Evolutionary conservation across 495 filamentous ascomycete genomes (phyloP), one percentile per base, ranked within the genome.

Genomic region (Parmelia sp.): DNA sequence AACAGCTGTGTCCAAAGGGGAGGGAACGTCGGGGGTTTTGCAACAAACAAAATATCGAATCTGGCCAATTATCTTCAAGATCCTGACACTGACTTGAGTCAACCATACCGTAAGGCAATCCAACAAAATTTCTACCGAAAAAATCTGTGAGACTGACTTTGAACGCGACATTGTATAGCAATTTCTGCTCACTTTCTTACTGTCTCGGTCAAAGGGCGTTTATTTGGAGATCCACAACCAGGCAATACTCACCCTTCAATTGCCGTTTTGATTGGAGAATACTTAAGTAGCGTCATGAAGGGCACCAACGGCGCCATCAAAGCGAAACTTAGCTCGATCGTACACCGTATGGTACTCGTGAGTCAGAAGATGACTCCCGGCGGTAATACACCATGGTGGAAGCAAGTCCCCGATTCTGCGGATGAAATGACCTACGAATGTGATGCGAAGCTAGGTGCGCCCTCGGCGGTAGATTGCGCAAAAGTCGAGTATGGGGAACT

Each of bases 341-440:
- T 40, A 9, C 36, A 45, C 35, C 36, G 40, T 40, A 40, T 59
- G 36, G 31, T 45, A 45, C 2, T 42, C 36, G 36, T 39, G 21
- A 25, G 21, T 14, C 57, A 59, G 21, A 59, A 59, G 57, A 59
- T 59, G 57, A 27, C 6, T 27, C 36, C 57, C 35, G 57, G 57
- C 19, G 57, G 57, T 8, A 40, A 40, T 2, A 59, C 57, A 23
- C 36, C 57, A 31, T 45, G 36, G 40, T 59, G 57, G 57, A 25
- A 45, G 35, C 36, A 42, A 3, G 11, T 45, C 10, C 36, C 36
- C 2, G 35, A 59, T 0, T 31, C 57, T 11, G 57, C 36, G 3
- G 57, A 40, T 19, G 57, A 59, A 31, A 59, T 59, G 57, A 59
- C 31, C 36, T 59, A 59, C 35, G 57, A 59, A 59, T 59, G 57